Evolutionary conservation across 2,329 filamentous ascomycete species (phyloP).

Genomic region (Lachnellula arida): DNA sequence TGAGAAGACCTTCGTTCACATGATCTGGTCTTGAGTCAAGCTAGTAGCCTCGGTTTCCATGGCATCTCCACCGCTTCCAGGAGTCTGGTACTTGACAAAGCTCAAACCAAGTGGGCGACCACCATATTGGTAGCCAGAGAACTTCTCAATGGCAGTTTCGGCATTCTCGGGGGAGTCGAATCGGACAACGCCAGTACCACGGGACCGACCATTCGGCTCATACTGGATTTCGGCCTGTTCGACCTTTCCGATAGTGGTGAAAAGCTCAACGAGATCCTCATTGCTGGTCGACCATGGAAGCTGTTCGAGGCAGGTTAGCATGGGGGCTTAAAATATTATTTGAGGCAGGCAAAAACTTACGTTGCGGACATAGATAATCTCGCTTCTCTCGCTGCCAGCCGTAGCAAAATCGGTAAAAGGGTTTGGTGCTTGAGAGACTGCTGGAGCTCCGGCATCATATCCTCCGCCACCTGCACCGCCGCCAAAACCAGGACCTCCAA

Average conservation of each 20-base stretch:
- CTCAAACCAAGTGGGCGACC: constrained; percentile 88
- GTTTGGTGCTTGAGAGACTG: constrained; percentile 63
- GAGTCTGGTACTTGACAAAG: constrained; percentile 87
- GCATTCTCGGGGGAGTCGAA: constrained; percentile 81
- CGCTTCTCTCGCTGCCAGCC: constrained; percentile 75
- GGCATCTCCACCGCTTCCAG: constrained; percentile 49
- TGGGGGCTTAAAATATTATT: neutral
- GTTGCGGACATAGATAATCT: constrained; percentile 93
- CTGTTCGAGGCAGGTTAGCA: constrained; percentile 44
- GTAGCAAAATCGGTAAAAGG: constrained; percentile 92
- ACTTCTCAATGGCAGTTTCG: constrained; percentile 92
- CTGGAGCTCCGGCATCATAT: constrained; percentile 31
- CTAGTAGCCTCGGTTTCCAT: constrained; percentile 82
- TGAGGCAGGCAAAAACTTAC: constrained; percentile 54
- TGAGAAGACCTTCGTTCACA: constrained; percentile 50
- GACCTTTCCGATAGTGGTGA: constrained; percentile 96
- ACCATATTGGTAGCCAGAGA: constrained; percentile 96
- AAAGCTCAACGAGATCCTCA: constrained; percentile 92
- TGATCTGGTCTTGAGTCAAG: constrained; percentile 96
- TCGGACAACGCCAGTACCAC: constrained; percentile 92
- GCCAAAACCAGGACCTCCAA: constrained; percentile 51
- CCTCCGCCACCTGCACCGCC: constrained; percentile 37
- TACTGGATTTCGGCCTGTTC: constrained; percentile 99
- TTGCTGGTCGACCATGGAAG: constrained; percentile 99
- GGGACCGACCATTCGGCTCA: constrained; percentile 90